Conservation (phyloP, 495 filamentous ascomycete species). For the Podospora didyma region DNA sequence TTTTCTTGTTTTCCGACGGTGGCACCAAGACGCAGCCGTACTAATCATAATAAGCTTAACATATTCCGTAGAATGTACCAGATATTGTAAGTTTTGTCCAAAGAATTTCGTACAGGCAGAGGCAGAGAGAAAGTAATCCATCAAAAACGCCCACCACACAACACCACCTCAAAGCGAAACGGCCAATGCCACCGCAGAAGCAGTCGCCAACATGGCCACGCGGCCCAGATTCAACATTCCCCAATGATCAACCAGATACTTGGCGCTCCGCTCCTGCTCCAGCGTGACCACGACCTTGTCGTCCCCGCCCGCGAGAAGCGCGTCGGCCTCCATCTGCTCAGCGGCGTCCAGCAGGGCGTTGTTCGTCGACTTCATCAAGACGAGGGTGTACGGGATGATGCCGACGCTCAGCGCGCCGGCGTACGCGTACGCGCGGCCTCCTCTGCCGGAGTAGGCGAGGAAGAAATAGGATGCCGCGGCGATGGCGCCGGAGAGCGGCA, state of each 20-base stretch:
- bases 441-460: conserved; percentile 28
- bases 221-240: conserved; percentile 50
- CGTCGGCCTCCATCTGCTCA: conserved; percentile 17
- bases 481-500: conserved; percentile 29
- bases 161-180: conserved; percentile 8
- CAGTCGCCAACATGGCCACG: conserved; percentile 24
- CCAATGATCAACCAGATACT: conserved; percentile 52
- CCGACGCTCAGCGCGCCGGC: conserved; percentile 37
- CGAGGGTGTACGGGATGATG: conserved; percentile 49
- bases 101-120: too few species aligned
- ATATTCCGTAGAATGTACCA: too few species aligned
- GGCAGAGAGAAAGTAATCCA: background rate
- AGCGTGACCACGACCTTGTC: conserved; percentile 4
- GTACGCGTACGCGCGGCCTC: conserved; percentile 32
- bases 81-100: too few species aligned
- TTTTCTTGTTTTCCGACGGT: too few species aligned
- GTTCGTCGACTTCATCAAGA: conserved; percentile 43
- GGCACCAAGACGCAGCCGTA: too few species aligned
- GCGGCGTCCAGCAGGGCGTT: conserved; percentile 32
- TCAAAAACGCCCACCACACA: background rate
- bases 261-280: conserved; percentile 22
- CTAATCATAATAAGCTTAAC: too few species aligned
- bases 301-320: background rate
- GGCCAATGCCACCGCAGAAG: conserved; percentile 15
- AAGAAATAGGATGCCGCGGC: conserved; percentile 37